These are phyloP conservation scores for Boletus sp. DNA, from an alignment of 768 basidiomycete species.

Conservation along the genomic window DNA sequence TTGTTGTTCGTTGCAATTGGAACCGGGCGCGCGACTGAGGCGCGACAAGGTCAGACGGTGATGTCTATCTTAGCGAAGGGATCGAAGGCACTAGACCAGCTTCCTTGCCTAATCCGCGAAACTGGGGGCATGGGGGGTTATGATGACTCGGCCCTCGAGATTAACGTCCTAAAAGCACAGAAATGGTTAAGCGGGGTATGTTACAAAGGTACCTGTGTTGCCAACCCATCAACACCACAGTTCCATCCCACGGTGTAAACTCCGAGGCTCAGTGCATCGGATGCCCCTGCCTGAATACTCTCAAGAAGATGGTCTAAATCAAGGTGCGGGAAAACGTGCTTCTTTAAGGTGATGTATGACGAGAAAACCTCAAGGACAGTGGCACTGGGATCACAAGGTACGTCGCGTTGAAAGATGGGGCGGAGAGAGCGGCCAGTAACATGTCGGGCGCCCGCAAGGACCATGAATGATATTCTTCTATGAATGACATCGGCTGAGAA, in stretches of 20 bases:
- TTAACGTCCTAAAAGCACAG: not conserved
- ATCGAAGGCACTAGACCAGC: not conserved
- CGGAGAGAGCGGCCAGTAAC: too few species aligned
- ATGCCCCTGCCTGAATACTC: slow-evolving; percentile 27
- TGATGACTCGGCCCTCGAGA: not conserved
- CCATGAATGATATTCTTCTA: too few species aligned
- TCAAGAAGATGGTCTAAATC: slow-evolving; percentile 38
- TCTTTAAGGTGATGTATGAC: slow-evolving; percentile 23
- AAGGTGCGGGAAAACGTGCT: slow-evolving; percentile 36
- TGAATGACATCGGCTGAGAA: too few species aligned
- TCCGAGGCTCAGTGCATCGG: slow-evolving; percentile 33
- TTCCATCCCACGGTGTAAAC: slow-evolving; percentile 5
- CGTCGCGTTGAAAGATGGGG: too few species aligned
- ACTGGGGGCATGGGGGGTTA: too few species aligned
- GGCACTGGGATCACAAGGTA: too few species aligned
- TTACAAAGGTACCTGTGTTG: not conserved
- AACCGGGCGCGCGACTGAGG: too few species aligned
- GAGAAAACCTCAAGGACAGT: slow-evolving; percentile 22
- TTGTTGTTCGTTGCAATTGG: too few species aligned
- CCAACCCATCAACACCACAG: slow-evolving; percentile 11
- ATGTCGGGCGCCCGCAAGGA: too few species aligned
- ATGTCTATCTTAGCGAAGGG: too few species aligned
- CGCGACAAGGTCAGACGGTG: too few species aligned
- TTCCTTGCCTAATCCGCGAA: not conserved
- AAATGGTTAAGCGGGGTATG: not conserved